Percentiles rank a stretch among this genome's conserved stretches.
Conservation (phyloP, 2,329 filamentous ascomycete species). For the Pestalotiopsis sp. region DNA sequence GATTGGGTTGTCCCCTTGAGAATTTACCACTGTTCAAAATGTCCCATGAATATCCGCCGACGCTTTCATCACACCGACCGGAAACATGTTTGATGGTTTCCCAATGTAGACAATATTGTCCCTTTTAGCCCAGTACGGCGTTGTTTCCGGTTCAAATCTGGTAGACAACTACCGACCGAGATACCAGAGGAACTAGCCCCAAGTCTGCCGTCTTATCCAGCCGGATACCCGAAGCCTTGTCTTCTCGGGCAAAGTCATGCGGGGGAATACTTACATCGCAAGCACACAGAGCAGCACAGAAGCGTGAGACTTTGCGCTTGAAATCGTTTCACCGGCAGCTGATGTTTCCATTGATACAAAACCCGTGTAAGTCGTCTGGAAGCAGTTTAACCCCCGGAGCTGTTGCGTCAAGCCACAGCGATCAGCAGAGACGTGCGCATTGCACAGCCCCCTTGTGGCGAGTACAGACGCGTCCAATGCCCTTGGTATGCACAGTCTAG, state of each 20-base stretch:
- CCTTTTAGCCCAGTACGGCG: too few species aligned
- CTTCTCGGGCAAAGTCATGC: background rate
- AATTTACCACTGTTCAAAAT: too few species aligned
- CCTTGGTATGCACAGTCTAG: background rate
- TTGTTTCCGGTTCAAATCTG: too few species aligned
- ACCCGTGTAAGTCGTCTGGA: background rate
- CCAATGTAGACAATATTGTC: too few species aligned
- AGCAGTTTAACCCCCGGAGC: background rate
- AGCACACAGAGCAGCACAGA: background rate
- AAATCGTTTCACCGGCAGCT: background rate
- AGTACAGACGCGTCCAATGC: background rate
- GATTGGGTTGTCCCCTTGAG: too few species aligned
- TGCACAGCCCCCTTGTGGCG: conserved; percentile 13
- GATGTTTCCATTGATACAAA: background rate
- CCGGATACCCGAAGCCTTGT: background rate
- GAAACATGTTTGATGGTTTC: too few species aligned
- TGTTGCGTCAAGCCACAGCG: conserved; percentile 10
- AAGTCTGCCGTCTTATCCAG: conserved; percentile 2
- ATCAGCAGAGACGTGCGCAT: background rate
- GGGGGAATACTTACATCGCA: background rate
- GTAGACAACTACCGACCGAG: background rate
- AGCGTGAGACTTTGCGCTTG: background rate
- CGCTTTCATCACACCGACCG: too few species aligned
- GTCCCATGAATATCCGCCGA: too few species aligned
- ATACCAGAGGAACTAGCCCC: background rate